A percentile compares a stretch with the other conserved stretches of the same genome.
These are phyloP conservation scores for Xerocomellus intermedius DNA, from an alignment of 768 basidiomycete genomes.

Conservation along the genomic window DNA sequence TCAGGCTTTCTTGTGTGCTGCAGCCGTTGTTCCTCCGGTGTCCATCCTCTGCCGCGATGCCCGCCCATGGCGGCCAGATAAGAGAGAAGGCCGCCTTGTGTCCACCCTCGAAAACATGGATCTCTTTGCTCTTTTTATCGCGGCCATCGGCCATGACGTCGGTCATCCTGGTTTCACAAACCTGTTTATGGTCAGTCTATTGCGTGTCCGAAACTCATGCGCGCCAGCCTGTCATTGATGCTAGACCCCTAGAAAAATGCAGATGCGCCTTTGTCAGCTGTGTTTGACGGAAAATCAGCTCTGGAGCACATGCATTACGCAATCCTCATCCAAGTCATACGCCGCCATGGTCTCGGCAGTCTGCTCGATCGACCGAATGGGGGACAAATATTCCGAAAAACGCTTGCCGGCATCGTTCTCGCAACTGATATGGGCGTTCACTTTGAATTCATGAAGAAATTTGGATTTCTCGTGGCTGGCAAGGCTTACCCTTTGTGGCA, in stretches of 20 bases:
- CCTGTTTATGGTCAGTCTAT: slow-evolving; percentile 77
- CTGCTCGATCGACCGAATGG: slow-evolving; percentile 56
- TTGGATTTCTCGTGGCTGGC: slow-evolving; percentile 49
- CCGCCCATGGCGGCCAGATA: slow-evolving; percentile 38
- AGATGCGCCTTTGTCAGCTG: slow-evolving; percentile 77
- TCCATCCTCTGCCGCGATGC: slow-evolving; percentile 48
- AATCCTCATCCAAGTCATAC: slow-evolving; percentile 76
- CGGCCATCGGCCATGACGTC: slow-evolving; percentile 96
- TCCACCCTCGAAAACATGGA: slow-evolving; percentile 61
- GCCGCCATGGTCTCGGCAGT: slow-evolving; percentile 70
- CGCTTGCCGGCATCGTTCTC: slow-evolving; percentile 79
- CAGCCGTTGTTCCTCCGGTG: slow-evolving; percentile 79
- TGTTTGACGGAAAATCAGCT: slow-evolving; percentile 88
- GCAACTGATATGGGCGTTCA: slow-evolving; percentile 97
- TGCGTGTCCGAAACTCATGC: not conserved
- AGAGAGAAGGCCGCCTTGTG: slow-evolving; percentile 34
- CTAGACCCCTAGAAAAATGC: slow-evolving; percentile 76
- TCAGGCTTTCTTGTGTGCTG: slow-evolving; percentile 78
- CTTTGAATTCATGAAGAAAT: slow-evolving; percentile 73
- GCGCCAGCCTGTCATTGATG: slow-evolving; percentile 1
- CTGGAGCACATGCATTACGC: slow-evolving; percentile 92
- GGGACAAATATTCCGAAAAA: slow-evolving; percentile 58
- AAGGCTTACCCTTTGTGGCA: slow-evolving; percentile 38
- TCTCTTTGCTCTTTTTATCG: slow-evolving; percentile 81
- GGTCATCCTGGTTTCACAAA: slow-evolving; percentile 96